Conservation (phyloP, 768 basidiomycete genomes). For the Dictyophora rubrovolvata region DNA sequence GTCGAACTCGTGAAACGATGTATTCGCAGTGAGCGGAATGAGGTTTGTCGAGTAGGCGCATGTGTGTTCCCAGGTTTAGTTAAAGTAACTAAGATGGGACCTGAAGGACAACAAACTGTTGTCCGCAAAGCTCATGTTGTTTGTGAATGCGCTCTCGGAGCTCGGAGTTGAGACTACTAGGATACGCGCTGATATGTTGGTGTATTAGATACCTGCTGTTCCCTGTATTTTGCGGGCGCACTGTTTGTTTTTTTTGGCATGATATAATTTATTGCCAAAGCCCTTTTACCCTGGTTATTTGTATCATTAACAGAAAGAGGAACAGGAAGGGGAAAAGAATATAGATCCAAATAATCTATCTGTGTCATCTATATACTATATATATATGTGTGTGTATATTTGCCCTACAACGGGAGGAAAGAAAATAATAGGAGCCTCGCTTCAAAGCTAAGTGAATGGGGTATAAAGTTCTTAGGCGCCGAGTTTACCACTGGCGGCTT, state of each 20-base stretch:
- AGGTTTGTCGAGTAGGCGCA: constrained; percentile 66
- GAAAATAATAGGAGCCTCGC: constrained; percentile 25
- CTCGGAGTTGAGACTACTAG: neutral
- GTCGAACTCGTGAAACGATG: constrained; percentile 82
- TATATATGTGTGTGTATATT: too few relatives aligned
- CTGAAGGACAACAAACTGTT: constrained; percentile 40
- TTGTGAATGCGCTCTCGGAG: constrained; percentile 64
- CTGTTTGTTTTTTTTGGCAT: neutral
- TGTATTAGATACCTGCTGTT: neutral
- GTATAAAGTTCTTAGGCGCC: neutral
- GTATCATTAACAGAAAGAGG: too few relatives aligned
- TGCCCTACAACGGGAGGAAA: neutral
- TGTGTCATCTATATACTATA: too few relatives aligned
- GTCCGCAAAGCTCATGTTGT: constrained; percentile 80
- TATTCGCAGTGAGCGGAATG: constrained; percentile 62
- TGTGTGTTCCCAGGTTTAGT: constrained; percentile 85
- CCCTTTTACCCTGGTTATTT: too few relatives aligned
- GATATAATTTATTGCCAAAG: constrained; percentile 15
- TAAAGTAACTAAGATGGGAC: constrained; percentile 56
- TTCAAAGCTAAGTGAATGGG: neutral
- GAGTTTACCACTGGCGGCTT: constrained; percentile 27
- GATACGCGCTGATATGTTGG: too few relatives aligned
- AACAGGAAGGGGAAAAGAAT: too few relatives aligned
- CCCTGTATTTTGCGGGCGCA: neutral
- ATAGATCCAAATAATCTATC: too few relatives aligned